Evolutionary conservation across 2,329 filamentous ascomycete species (phyloP).

Genomic region (Trichoderma polysporum): DNA sequence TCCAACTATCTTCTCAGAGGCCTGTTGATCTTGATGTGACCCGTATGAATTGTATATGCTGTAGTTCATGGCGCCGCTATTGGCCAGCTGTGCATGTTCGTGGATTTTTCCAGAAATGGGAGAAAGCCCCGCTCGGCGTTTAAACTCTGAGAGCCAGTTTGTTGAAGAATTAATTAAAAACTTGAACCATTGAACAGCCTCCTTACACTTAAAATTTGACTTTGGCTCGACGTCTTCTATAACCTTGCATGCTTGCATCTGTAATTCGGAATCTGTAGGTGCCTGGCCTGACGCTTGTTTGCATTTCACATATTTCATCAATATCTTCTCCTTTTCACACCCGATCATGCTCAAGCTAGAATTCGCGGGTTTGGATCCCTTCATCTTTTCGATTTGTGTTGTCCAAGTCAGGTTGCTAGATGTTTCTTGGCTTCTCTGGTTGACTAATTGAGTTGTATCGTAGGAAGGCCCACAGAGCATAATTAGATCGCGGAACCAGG

Average conservation of each 20-base stretch:
- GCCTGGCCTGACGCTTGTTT: background rate
- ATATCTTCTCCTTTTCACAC: background rate
- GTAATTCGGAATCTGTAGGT: background rate
- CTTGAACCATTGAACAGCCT: slow-evolving; percentile 13
- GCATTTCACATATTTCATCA: background rate
- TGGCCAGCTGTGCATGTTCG: background rate
- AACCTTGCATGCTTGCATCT: slow-evolving; percentile 1
- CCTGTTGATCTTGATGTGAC: background rate
- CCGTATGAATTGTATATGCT: background rate
- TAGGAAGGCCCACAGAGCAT: background rate
- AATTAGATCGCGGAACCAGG: slow-evolving; percentile 4
- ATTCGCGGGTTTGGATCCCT: background rate
- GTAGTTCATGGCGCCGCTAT: background rate
- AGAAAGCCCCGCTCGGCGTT: background rate
- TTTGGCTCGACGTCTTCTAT: slow-evolving; percentile 5
- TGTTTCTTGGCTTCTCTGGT: background rate
- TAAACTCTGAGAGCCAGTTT: slow-evolving; percentile 1
- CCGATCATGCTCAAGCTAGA: background rate
- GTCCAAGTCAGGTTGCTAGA: background rate
- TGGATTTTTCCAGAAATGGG: background rate
- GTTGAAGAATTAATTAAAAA: background rate
- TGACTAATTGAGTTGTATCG: background rate
- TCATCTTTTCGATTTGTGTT: background rate
- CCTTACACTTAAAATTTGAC: slow-evolving; percentile 2
- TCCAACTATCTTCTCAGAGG: background rate